Evolutionary conservation across 306 rosid species (phyloP).

Genomic region (Inga leiocalycina): DNA sequence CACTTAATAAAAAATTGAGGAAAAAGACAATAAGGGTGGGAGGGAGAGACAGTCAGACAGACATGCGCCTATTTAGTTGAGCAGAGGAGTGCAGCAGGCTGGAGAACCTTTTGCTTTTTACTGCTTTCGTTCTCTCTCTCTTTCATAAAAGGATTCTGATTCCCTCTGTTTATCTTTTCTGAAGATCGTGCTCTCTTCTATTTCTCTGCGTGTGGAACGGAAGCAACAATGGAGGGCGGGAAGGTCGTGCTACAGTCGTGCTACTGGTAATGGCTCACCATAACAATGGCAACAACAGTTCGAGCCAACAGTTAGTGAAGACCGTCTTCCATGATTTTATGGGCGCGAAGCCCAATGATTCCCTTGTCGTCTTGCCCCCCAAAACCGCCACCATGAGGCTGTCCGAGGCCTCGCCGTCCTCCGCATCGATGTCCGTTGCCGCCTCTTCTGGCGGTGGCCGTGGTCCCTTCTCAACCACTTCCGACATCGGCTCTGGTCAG

Average conservation of each 20-base stretch:
- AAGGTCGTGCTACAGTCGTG: constrained; percentile 47
- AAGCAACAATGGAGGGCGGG: constrained; percentile 37
- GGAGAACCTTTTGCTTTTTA: constrained; percentile 63
- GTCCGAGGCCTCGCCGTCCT: constrained; percentile 50
- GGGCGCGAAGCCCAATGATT: constrained; percentile 62
- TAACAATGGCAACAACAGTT: constrained; percentile 39
- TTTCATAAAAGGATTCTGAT: constrained; percentile 25
- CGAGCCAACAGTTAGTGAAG: constrained; percentile 41
- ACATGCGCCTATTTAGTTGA: background rate
- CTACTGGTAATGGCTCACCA: constrained; percentile 68
- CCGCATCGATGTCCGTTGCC: constrained; percentile 55
- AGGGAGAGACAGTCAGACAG: background rate
- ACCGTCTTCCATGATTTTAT: constrained; percentile 86
- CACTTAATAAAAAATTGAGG: background rate
- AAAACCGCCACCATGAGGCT: constrained; percentile 56
- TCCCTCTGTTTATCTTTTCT: constrained; percentile 5
- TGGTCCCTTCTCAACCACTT: constrained; percentile 76
- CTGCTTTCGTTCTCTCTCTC: constrained; percentile 34
- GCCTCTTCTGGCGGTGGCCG: constrained; percentile 66
- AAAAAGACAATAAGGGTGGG: background rate
- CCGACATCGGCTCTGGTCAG: constrained; percentile 87
- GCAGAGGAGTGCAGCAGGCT: constrained; percentile 30
- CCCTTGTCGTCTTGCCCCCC: constrained; percentile 40
- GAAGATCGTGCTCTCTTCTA: constrained; percentile 51
- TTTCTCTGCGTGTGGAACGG: constrained; percentile 7